Base-by-base conservation (phyloP, 495 filamentous ascomycete genomes). In the Penicillium fimorum region DNA sequence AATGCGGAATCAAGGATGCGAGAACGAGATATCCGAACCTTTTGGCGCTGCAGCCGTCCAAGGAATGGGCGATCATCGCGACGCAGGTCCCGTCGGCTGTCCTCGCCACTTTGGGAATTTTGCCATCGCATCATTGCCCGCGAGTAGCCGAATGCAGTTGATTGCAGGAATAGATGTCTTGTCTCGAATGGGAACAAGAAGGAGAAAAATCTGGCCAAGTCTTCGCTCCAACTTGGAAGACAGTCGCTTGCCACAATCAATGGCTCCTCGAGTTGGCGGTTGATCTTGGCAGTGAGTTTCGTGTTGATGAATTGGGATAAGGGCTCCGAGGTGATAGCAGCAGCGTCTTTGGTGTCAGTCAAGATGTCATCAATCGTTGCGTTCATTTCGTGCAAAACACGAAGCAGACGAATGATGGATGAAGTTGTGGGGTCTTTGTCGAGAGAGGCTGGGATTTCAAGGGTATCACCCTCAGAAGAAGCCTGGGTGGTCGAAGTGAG, bases 121-220 rank as follows among this genome's bases (percentile, higher is more conserved):
- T 97, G 93, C 95, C 95, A 99, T 67, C 92, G 82, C 56, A 87
- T 88, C 95, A 99, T 97, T 17, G 94, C 97, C 35, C 95, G 84
- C 27, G 92, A 92, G 79, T 99, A 99, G 18, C 95, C 95, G 64
- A 97, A 99, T 1, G 94, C 96, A 2, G 95, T 99, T 0, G 94
- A 97, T 69, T 96, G 95, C 5, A 99, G 77, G 82, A 97, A 99
- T 24, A 99, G 75, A 73, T 99, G 94, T 7, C 95, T 84, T 0
- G 95, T 99, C 75, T 99, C 95, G 65, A 99, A 99, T 6, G 95
- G 95, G 68, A 99, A 99, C n/a, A 97, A 75, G 79, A 99, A 99
- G 3, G 95, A 92, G 69, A 96, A 99, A 1, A 96, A 77, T 33
- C 94, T 86, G 13, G 95, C 90, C n/a, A 99, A 76, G 69, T 99